Evolutionary conservation across 2,329 filamentous ascomycete species (phyloP).

Genomic region (Talaromyces sp.): DNA sequence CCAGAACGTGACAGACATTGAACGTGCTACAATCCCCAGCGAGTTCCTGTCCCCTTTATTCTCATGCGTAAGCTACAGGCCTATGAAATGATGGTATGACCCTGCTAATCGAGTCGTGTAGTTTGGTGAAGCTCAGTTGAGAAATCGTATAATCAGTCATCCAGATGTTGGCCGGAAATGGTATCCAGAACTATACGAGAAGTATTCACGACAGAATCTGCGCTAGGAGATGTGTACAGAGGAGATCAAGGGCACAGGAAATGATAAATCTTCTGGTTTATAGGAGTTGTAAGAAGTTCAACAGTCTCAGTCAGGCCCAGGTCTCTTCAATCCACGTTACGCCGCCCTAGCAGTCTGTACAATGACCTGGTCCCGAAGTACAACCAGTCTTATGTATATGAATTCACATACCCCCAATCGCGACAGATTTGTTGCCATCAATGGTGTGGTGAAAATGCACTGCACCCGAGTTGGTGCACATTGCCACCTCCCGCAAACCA

Average conservation of each 20-base stretch:
- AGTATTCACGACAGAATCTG: constrained; percentile 28
- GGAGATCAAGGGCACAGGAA: neutral
- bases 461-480: constrained; percentile 30
- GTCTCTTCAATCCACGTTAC: neutral
- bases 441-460: constrained; percentile 25
- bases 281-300: neutral
- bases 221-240: neutral
- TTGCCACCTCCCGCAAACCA: constrained; percentile 25
- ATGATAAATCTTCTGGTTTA: neutral
- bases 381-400: too few relatives aligned
- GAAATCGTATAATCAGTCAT: constrained; percentile 37
- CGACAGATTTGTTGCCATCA: too few relatives aligned
- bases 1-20: constrained; percentile 30
- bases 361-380: neutral
- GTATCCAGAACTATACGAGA: constrained; percentile 33
- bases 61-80: constrained; percentile 30
- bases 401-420: too few relatives aligned
- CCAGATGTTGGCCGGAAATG: constrained; percentile 35
- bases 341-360: neutral
- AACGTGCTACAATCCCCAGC: constrained; percentile 35
- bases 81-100: too few relatives aligned
- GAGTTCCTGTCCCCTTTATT: constrained; percentile 36
- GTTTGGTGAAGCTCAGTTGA: constrained; percentile 37
- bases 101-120: constrained; percentile 10
- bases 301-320: neutral